Base-by-base conservation (phyloP, 2,329 filamentous ascomycete species). In the Ophiostoma novo-ulmi region DNA sequence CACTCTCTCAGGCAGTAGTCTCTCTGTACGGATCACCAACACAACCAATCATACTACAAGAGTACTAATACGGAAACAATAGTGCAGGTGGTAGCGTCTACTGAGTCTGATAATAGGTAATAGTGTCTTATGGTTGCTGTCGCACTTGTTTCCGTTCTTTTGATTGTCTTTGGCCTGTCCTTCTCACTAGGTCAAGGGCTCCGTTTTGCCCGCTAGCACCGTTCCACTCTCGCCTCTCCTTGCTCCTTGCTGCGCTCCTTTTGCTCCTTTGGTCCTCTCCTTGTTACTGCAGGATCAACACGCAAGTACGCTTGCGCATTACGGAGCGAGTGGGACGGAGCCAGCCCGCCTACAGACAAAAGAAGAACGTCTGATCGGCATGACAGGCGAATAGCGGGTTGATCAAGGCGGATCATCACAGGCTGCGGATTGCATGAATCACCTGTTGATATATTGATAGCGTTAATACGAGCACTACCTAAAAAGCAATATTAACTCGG, bases 81-180 rank as follows among this genome's bases (percentile, higher is more conserved):
- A 58, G 52, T 58, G 52, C 22, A 58, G 52, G 52, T 58, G 52
- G 52, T 22, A 13, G n/a, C 52, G 22, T 58, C 44, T 48, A 48
- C 44, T 20, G 22, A 11, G 52, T 22, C n/a, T 26, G 11, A n/a
- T 17, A 17, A 8, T n/a, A 31, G 8, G 52, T 17, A n/a, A 4
- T 58, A n/a, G 44, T 22, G 48, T 17, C 39, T 44, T 17, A 5
- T n/a, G n/a, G 52, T 58, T 26, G 8, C 52, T 26, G 52, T 58
- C 52, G 52, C 52, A 58, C 52, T 58, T 58, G 52, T 58, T 26
- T 58, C 52, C 52, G 52, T 58, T 26, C n/a, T 58, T 58, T 26
- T 26, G 22, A 22, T 22, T 55, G 20, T n/a, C 48, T n/a, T 22
- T 55, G n/a, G 22, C 52, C 10, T 26, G 20, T 58, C n/a, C 20